Percentiles rank a stretch among this genome's conserved stretches.
Conservation (phyloP, 768 basidiomycete species). For the Naganishia antarctica region DNA sequence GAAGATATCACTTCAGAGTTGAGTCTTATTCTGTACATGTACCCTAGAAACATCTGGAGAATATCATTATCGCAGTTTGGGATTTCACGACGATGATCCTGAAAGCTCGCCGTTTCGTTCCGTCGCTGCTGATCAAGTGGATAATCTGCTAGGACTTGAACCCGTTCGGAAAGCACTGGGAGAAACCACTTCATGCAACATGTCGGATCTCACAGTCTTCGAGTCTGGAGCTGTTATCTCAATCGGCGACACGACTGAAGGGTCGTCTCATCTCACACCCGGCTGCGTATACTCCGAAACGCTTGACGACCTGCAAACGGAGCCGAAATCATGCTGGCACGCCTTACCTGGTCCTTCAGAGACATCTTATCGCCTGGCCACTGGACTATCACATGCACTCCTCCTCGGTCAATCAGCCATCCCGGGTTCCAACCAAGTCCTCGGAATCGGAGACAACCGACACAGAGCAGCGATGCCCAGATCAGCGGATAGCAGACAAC, state of each 20-base stretch:
- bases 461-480: slow-evolving; percentile 6
- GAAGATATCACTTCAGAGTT: not conserved
- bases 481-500: not conserved
- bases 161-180: not conserved
- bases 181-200: not conserved
- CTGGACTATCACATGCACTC: slow-evolving; percentile 19
- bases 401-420: slow-evolving; percentile 1
- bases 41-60: not conserved
- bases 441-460: slow-evolving; percentile 23
- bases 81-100: not conserved
- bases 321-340: not conserved
- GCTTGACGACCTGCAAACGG: not conserved
- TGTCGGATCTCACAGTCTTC: not conserved
- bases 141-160: not conserved
- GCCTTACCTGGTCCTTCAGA: not conserved
- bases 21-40: slow-evolving; percentile 1
- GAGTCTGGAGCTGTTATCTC: slow-evolving; percentile 1
- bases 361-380: not conserved
- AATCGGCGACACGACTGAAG: not conserved
- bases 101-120: not conserved
- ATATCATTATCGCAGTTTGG: not conserved
- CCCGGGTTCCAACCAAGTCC: not conserved
- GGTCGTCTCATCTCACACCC: not conserved
- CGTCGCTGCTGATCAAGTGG: not conserved
- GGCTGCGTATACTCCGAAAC: slow-evolving; percentile 4